A percentile compares a stretch with the other conserved stretches of the same genome.
These are phyloP conservation scores for Blastocystis sp. DNA, from an alignment of 352 stramenopile genomes.

Conservation along the genomic window DNA sequence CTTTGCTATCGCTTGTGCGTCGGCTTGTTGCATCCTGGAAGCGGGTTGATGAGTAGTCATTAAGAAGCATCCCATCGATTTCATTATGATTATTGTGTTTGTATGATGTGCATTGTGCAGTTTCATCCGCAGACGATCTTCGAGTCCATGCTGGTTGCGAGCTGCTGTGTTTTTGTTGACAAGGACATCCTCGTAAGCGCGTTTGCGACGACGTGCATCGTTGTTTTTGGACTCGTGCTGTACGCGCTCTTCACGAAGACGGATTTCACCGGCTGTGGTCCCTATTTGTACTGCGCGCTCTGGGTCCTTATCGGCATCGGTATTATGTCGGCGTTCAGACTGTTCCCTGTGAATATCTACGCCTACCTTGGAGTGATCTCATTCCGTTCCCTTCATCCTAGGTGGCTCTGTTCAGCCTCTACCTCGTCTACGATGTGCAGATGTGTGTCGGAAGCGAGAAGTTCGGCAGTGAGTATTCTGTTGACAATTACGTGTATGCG, in stretches of 20 bases:
- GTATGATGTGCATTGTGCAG: not conserved
- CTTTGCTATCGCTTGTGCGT: conserved; percentile 16
- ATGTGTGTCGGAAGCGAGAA: conserved; percentile 27
- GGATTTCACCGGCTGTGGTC: conserved; percentile 60
- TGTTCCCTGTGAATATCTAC: conserved; percentile 58
- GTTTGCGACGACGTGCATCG: conserved; percentile 8
- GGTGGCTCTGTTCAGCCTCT: conserved; percentile 49
- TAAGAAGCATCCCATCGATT: conserved; percentile 25
- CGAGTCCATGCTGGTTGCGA: conserved; percentile 6
- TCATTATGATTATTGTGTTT: conserved; percentile 24
- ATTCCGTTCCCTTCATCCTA: not conserved
- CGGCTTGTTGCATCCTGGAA: not conserved
- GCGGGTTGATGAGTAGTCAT: conserved; percentile 26
- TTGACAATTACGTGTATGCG: conserved; percentile 53
- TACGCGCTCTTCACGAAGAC: conserved; percentile 64
- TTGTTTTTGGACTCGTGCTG: conserved; percentile 16
- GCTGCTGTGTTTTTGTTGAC: conserved; percentile 36
- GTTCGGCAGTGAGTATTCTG: conserved; percentile 32
- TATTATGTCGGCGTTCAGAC: conserved; percentile 1
- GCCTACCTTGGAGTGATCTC: conserved; percentile 12
- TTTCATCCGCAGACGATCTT: conserved; percentile 24
- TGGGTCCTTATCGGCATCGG: conserved; percentile 19
- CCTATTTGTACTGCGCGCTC: conserved; percentile 27
- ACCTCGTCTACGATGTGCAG: conserved; percentile 66
- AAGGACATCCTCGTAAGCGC: conserved; percentile 6